These are phyloP conservation scores for Kwoniella sp. DNA, from an alignment of 768 basidiomycete species.

Conservation along the genomic window DNA sequence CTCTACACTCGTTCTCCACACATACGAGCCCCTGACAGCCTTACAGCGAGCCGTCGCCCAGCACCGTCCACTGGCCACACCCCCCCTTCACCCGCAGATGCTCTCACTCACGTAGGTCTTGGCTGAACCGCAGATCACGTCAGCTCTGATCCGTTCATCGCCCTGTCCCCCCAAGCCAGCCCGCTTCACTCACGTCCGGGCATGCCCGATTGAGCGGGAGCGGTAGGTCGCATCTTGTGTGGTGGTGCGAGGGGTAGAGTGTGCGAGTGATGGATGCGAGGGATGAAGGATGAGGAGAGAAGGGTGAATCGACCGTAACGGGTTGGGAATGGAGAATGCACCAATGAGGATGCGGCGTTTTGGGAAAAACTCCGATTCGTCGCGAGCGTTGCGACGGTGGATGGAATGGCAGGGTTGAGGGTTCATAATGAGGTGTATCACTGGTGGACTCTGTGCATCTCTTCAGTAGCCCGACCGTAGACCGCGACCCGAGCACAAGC, in stretches of 20 bases:
- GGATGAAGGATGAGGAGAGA: background rate
- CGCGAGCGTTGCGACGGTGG: background rate
- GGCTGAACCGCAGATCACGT: constrained; percentile 53
- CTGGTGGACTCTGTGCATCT: no score
- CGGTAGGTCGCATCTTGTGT: constrained; percentile 54
- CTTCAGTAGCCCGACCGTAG: no score
- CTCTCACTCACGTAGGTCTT: constrained; percentile 69
- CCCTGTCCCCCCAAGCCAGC: background rate
- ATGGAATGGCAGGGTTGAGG: no score
- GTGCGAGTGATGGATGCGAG: background rate
- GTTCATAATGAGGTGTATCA: no score
- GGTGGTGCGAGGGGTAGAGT: constrained; percentile 1
- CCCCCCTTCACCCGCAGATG: background rate
- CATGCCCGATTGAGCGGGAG: constrained; percentile 60
- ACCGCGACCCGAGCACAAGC: background rate
- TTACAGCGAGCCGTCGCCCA: no score
- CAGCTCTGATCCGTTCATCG: background rate
- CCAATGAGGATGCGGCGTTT: constrained; percentile 1
- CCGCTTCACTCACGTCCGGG: constrained; percentile 63
- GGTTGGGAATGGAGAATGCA: background rate
- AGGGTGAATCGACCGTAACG: background rate
- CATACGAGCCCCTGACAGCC: no score
- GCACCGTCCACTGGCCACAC: no score
- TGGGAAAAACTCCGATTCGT: constrained; percentile 3
- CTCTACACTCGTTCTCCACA: no score